Conservation (phyloP, 176 grass and related monocot species). For the Microstegium vimineum region DNA sequence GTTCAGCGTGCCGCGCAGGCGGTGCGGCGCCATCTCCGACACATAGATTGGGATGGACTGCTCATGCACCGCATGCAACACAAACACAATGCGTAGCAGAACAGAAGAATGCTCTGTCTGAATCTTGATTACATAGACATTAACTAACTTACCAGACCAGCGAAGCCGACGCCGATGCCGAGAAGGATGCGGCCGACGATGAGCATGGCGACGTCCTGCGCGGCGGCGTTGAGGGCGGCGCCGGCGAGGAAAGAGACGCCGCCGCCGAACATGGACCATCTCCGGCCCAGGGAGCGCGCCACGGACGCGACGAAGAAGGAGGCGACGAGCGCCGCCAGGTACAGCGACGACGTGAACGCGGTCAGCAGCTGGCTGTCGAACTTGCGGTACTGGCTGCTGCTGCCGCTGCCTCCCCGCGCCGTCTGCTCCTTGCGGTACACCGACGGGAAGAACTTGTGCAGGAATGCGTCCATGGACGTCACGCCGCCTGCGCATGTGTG, state of each 20-base stretch:
- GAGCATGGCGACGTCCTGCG: conserved; percentile 28
- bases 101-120: too few species aligned
- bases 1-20: conserved; percentile 35
- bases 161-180: conserved; percentile 27
- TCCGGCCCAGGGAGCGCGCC: conserved; percentile 17
- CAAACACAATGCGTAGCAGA: too few species aligned
- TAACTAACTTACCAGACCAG: not conserved
- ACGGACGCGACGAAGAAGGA: conserved; percentile 23
- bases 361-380: conserved; percentile 79
- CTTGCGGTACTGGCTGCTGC: conserved; percentile 64
- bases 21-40: conserved; percentile 26
- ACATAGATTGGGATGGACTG: conserved; percentile 26
- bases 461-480: conserved; percentile 39
- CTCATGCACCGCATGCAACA: too few species aligned
- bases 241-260: conserved; percentile 20
- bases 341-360: conserved; percentile 67
- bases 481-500: conserved; percentile 13
- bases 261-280: conserved; percentile 30
- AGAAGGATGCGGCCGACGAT: conserved; percentile 31
- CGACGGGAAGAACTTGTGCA: conserved; percentile 28
- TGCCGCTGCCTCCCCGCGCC: not conserved
- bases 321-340: conserved; percentile 50
- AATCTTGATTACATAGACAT: not conserved
- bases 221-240: conserved; percentile 19
- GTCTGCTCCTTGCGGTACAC: conserved; percentile 19